Conservation (phyloP, 768 basidiomycete species). For the Candolleomyces aberdarensis region DNA sequence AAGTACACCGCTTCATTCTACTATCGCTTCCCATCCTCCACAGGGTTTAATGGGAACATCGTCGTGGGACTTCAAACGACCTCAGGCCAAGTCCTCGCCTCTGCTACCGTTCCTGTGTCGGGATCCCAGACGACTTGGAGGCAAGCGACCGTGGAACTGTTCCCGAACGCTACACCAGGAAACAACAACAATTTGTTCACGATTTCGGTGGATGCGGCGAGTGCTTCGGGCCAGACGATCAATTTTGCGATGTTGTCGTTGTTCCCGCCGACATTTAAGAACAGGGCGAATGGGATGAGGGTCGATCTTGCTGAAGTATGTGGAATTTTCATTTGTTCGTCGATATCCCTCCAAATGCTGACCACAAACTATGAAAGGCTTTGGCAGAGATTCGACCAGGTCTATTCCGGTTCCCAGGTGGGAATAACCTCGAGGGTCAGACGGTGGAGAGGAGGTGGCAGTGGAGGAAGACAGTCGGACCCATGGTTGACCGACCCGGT, state of each 20-base stretch:
- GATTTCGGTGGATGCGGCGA: slow-evolving; percentile 45
- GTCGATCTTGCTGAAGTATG: slow-evolving; percentile 56
- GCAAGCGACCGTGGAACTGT: slow-evolving; percentile 41
- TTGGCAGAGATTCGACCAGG: slow-evolving; percentile 53
- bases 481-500: slow-evolving; percentile 45
- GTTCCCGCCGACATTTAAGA: slow-evolving; percentile 68
- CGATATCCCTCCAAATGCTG: background rate
- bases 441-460: slow-evolving; percentile 54
- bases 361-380: slow-evolving; percentile 30
- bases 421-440: slow-evolving; percentile 67
- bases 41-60: slow-evolving; percentile 37
- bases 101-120: slow-evolving; percentile 32
- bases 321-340: background rate
- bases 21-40: slow-evolving; percentile 48
- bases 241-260: slow-evolving; percentile 60
- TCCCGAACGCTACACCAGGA: slow-evolving; percentile 36
- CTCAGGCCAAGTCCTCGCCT: slow-evolving; percentile 42
- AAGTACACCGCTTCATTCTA: slow-evolving; percentile 61
- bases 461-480: slow-evolving; percentile 63
- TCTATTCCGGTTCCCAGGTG: slow-evolving; percentile 68
- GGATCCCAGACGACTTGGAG: slow-evolving; percentile 49
- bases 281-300: slow-evolving; percentile 57
- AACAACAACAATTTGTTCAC: slow-evolving; percentile 50
- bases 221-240: slow-evolving; percentile 40
- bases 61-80: slow-evolving; percentile 45